Evolutionary conservation across 139 green algal species (phyloP), one percentile per base, ranked within the genome.

Genomic region (Dunaliella primolecta): DNA sequence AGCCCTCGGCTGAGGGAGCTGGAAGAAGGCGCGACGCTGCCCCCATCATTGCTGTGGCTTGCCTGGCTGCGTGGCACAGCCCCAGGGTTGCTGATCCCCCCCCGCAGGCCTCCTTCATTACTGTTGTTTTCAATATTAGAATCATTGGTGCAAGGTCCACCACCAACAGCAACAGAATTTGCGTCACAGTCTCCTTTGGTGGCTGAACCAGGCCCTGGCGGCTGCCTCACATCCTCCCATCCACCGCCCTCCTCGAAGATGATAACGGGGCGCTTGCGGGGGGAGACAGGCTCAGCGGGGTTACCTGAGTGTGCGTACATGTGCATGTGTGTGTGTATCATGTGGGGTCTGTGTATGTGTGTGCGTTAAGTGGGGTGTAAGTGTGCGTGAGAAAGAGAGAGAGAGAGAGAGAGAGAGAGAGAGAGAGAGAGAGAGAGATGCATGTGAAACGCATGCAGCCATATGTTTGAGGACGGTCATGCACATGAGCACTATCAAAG

Each of bases 181-280:
- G 46, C 7, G 7, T 64, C 7, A 15, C 46, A 64, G 7, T 64
- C 7, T 15, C 46, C 46, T 64, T 25, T 7, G 46, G 46, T 15
- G 7, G 46, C 46, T 64, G 46, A 15, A 15, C 46, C 7, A 64
- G 46, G n/a, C n/a, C 46, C 46, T 64, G 46, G 7, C 15, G 46
- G 46, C 46, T 15, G 7, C 7, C 7, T 7, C 46, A 64, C 7
- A 15, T 64, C 46, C 46, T 64, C 46, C 46, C 46, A 64, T 25
- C 74, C n/a, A 2, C 75, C 77, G 7, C 46, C 46, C 15, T 37
- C 78, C 1, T 84, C 86, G 29, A 89, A 89, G 27, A 86, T 38
- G 27, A 89, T 89, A 1, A 85, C 76, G 0, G 86, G 86, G 3
- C 82, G 84, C 79, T 81, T 81, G 46, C 46, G 15, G 15, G 46